Percentiles rank a stretch among this genome's conserved stretches.
Evolutionary conservation across 1,284 basidiomycete genomes (phyloP).

Genomic region (Papiliotrema terrestris): DNA sequence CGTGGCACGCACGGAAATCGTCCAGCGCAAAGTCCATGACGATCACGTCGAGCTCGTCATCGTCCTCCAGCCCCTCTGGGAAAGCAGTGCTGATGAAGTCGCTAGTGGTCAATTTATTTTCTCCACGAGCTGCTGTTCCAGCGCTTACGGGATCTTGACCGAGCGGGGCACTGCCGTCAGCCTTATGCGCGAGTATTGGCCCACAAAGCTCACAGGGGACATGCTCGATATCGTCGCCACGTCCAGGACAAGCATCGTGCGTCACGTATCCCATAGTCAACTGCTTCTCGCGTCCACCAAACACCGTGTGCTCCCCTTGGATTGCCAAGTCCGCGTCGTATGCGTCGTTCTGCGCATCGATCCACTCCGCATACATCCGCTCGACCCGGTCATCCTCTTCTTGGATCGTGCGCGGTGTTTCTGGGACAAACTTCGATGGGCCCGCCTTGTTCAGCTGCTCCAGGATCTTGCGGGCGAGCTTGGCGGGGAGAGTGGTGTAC

Average conservation of each 20-base stretch:
- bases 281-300: constrained; percentile 8
- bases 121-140: background rate
- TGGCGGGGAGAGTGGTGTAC: constrained; percentile 34
- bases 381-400: constrained; percentile 30
- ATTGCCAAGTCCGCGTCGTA: background rate
- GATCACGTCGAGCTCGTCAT: constrained; percentile 41
- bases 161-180: constrained; percentile 11
- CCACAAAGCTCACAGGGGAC: constrained; percentile 35
- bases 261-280: constrained; percentile 45
- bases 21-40: constrained; percentile 47
- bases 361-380: constrained; percentile 24
- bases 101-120: constrained; percentile 10
- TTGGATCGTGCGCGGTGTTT: background rate
- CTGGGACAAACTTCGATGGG: constrained; percentile 35
- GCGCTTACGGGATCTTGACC: constrained; percentile 24
- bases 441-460: constrained; percentile 45
- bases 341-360: constrained; percentile 20
- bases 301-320: background rate
- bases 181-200: background rate
- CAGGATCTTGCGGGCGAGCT: constrained; percentile 32
- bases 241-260: constrained; percentile 37
- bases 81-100: constrained; percentile 43
- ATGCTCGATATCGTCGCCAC: constrained; percentile 47
- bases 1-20: constrained; percentile 39
- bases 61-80: constrained; percentile 28